Evolutionary conservation across 108 stramenopile genomes (phyloP).

Genomic region (Parietichytrium sp.): DNA sequence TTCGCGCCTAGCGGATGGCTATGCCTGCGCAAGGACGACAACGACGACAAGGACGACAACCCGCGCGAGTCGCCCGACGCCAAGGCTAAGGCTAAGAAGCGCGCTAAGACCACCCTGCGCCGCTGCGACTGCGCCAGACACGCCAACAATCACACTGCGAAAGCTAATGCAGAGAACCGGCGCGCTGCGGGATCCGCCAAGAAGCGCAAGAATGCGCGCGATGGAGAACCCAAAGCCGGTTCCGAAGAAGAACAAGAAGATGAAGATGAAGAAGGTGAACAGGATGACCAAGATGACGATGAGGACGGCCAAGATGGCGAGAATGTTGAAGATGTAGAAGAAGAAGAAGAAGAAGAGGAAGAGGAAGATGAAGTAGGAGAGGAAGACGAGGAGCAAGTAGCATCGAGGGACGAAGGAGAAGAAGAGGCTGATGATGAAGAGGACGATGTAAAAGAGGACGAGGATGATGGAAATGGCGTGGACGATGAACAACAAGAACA

Average conservation of each 20-base stretch:
- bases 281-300: not conserved
- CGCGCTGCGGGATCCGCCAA: not conserved
- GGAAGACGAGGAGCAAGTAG: not conserved
- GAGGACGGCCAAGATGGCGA: not conserved
- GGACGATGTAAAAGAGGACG: not conserved
- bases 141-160: not conserved
- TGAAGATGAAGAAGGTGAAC: not conserved
- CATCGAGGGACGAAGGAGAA: not conserved
- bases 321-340: not conserved
- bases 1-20: too few relatives aligned
- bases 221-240: too few relatives aligned
- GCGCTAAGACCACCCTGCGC: not conserved
- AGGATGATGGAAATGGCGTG: not conserved
- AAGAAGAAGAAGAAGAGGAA: slow-evolving; percentile 19
- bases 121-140: not conserved
- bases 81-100: not conserved
- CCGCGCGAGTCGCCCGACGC: too few relatives aligned
- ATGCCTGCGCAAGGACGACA: too few relatives aligned
- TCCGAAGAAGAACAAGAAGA: not conserved
- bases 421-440: not conserved
- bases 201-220: too few relatives aligned
- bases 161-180: not conserved
- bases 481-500: not conserved
- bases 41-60: too few relatives aligned
- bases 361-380: not conserved